Evolutionary conservation across 768 basidiomycete genomes (phyloP), one percentile per base, ranked within the genome.

Genomic region (Pisolithus microcarpus): DNA sequence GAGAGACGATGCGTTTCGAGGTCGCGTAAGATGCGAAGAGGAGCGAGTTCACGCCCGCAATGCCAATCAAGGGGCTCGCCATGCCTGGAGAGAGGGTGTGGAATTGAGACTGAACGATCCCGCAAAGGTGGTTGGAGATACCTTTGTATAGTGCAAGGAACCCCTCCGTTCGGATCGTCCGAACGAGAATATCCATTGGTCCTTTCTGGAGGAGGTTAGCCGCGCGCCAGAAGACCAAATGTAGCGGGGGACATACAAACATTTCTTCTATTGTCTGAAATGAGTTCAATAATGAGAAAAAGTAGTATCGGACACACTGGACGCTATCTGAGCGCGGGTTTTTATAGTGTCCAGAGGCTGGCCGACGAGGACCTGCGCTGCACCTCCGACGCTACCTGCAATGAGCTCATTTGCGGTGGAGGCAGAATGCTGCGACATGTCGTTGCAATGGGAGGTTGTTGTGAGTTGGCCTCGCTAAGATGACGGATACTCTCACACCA

Each of bases 131-230:
- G 21, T 11, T 23, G 16, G 15, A 15, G 24, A 18, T 13, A 90
- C 94, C 95, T 75, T 97, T 97, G 72, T 96, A 98, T 40, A 99
- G 68, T 3, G 92, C 96, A 51, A 96, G 80, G 61, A 94, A 80
- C 0, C 96, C 96, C 64, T 99, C 96, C 50, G 81, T 85, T 56
- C 82, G 69, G 42, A 94, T 54, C 0, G 95, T 98, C 65, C 90
- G 84, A 16, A 66, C 58, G 9, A 94, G 69, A 53, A 98, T 92
- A 63, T 98, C 94, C 80, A 93, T 83, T 0, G 95, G 93, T 1
- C 93, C 93, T 75, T 87, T 93, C 89, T 92, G 61, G 4, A 8
- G 3, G 34, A 43, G 43, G 43, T 38, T 11, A 5, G 19, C 38
- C 42, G 16, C 30, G 28, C 26, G 26, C 23, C 15, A 9, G 46